A percentile compares a stretch with the other conserved stretches of the same genome.
Evolutionary conservation across 352 stramenopile genomes (phyloP).

Genomic region (Phytophthora chlamydospora): DNA sequence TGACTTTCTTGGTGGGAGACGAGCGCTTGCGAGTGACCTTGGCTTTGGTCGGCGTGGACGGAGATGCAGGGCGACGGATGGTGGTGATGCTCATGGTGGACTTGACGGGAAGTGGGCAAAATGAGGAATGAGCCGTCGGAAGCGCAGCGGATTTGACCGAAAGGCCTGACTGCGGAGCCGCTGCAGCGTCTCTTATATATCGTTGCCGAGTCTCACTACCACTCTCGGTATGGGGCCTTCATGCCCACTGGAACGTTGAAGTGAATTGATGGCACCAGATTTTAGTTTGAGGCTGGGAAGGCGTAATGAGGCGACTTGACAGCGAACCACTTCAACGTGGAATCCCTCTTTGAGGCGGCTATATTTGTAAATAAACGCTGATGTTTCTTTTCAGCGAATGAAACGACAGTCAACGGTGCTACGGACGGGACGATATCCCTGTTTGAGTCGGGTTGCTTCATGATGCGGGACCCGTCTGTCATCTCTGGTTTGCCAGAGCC

Average conservation of each 20-base stretch:
- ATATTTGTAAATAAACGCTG: too few relatives aligned
- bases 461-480: too few relatives aligned
- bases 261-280: slow-evolving; percentile 46
- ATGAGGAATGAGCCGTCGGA: slow-evolving; percentile 46
- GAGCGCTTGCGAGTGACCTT: slow-evolving; percentile 16
- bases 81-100: neutral
- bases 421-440: too few relatives aligned
- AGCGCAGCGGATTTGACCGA: slow-evolving; percentile 12
- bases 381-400: too few relatives aligned
- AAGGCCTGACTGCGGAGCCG: neutral
- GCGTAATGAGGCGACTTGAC: neutral
- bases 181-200: slow-evolving; percentile 27
- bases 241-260: slow-evolving; percentile 27
- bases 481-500: too few relatives aligned
- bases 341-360: neutral
- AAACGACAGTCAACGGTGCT: too few relatives aligned
- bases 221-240: slow-evolving; percentile 15
- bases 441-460: too few relatives aligned
- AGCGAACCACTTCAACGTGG: neutral
- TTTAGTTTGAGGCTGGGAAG: neutral
- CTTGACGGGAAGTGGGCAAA: slow-evolving; percentile 24
- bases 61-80: neutral
- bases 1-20: slow-evolving; percentile 2
- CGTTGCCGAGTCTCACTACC: slow-evolving; percentile 37
- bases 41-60: neutral